Percentiles rank a stretch among this genome's conserved stretches.
These are phyloP conservation scores for Ascochyta lentis DNA, from an alignment of 2,329 filamentous ascomycete genomes.

Conservation along the genomic window DNA sequence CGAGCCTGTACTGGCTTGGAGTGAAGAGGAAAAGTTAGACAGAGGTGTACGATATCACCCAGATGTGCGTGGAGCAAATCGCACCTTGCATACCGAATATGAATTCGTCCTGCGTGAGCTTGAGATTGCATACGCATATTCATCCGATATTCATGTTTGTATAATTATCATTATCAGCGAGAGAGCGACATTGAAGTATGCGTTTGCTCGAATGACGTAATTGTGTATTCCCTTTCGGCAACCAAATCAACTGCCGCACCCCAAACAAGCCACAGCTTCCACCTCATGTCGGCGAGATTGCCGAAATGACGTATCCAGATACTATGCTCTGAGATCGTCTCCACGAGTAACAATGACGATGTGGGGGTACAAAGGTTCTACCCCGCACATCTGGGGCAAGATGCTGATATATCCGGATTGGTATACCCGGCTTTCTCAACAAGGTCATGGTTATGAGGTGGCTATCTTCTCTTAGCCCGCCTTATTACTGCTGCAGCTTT, in stretches of 20 bases:
- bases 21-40: no score
- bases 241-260: background rate
- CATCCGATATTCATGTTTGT: no score
- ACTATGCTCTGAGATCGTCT: background rate
- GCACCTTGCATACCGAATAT: no score
- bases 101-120: no score
- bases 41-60: no score
- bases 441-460: background rate
- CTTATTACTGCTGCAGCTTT: no score
- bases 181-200: background rate
- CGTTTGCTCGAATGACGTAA: background rate
- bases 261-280: background rate
- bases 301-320: background rate
- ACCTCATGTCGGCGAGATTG: background rate
- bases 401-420: constrained; percentile 2
- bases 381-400: constrained; percentile 9
- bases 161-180: background rate
- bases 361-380: constrained; percentile 1
- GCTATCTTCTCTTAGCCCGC: background rate
- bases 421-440: background rate
- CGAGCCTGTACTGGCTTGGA: no score
- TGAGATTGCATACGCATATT: no score
- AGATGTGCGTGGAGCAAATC: no score
- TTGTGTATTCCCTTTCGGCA: background rate
- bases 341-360: background rate